Base-by-base conservation (phyloP, 2,329 filamentous ascomycete genomes). In the Aspergillus quadrilineatus region DNA sequence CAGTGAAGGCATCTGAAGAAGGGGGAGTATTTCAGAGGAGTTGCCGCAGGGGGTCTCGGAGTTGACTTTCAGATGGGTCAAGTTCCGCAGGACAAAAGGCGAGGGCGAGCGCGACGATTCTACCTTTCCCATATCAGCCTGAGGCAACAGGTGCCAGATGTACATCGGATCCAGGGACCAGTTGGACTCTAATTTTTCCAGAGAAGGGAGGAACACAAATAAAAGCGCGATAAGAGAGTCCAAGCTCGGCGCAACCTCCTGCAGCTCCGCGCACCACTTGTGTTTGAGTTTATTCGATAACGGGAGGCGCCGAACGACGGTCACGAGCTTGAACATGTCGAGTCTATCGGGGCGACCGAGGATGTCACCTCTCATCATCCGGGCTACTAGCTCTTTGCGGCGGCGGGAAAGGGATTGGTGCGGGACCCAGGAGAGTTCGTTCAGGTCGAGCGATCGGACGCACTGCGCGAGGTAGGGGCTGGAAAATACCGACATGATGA, bases 391-490 rank as follows among this genome's bases (percentile, higher is more conserved):
- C n/a, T 49, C 45, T 39, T 44, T 51, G 43, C 37, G 55, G 12
- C 39, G 44, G 3, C 12, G 37, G 8, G 45, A 49, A 17, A 44
- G 15, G 2, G 43, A 47, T 8, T 39, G 43, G 14, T 39, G 36
- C 37, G 49, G 41, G 14, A 41, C 22, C 55, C 55, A 57, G 7
- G 42, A 48, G 17, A 48, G 39, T 29, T 30, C 26, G 7, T 46
- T 57, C 28, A 57, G 44, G 9, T 57, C 48, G 15, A 57, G 44
- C 22, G 49, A 53, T 4, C 55, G 55, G 14, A 57, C 55, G n/a
- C 44, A 50, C 22, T 39, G 43, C 17, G 43, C 55, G 2, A 53
- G 49, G 12, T 42, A 47, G 5, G 55, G 55, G n/a, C 46, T 57
- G 29, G 49, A 53, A 10, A 57, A 43, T 3, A 57, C 37, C 29